A percentile compares a stretch with the other conserved stretches of the same genome.
Conservation (phyloP, 345 rosid species). For the Rhodomyrtus tomentosa region DNA sequence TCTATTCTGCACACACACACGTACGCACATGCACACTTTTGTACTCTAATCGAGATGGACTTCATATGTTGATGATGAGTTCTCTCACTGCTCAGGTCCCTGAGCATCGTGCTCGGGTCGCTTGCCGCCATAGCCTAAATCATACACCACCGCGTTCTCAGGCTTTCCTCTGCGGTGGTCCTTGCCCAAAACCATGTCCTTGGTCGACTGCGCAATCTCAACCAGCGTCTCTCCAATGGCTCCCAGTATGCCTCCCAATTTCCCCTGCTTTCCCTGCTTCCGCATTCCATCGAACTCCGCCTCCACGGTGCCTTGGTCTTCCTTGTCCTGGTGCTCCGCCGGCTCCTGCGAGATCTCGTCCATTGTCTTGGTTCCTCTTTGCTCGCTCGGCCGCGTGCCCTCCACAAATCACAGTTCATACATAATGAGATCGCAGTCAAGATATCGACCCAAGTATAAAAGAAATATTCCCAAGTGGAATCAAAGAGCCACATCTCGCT, state of each 20-base stretch:
- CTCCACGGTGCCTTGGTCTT: conserved; percentile 16
- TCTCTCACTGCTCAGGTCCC: conserved; percentile 21
- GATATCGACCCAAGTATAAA: background rate
- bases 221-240: conserved; percentile 69
- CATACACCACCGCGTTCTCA: background rate
- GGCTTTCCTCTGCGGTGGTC: background rate
- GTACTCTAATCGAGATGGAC: background rate
- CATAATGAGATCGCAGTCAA: background rate
- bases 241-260: conserved; percentile 31
- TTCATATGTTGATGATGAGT: conserved; percentile 1
- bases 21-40: background rate
- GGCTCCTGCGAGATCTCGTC: background rate
- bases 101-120: conserved; percentile 16
- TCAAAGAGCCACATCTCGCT: background rate
- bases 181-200: conserved; percentile 36
- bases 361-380: background rate
- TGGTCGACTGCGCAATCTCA: conserved; percentile 53
- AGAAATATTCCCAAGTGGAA: background rate
- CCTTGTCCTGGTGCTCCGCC: background rate
- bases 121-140: background rate
- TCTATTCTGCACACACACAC: background rate
- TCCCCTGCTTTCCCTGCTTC: conserved; percentile 31
- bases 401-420: background rate
- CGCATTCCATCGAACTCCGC: conserved; percentile 23
- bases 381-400: background rate